Evolutionary conservation across 2,329 filamentous ascomycete species (phyloP).

Genomic region (Pseudovirgaria hyperparasitica): DNA sequence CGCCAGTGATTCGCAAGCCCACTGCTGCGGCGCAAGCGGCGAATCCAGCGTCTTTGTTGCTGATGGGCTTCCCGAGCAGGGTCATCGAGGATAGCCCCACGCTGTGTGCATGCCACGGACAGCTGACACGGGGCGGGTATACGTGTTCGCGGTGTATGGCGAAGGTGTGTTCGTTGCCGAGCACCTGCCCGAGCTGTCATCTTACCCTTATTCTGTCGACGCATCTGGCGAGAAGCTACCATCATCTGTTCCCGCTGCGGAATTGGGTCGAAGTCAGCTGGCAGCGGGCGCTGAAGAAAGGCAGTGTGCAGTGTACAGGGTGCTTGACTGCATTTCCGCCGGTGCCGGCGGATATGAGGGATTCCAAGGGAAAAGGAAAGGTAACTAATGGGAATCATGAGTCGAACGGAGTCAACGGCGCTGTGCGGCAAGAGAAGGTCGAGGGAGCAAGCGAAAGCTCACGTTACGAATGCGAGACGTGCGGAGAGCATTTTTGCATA

Average conservation of each 20-base stretch:
- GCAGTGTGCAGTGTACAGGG: slow-evolving; percentile 54
- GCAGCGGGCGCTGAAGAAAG: slow-evolving; percentile 46
- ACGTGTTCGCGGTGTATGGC: slow-evolving; percentile 76
- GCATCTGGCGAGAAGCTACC: slow-evolving; percentile 25
- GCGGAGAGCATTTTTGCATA: slow-evolving; percentile 86
- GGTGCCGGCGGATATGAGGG: slow-evolving; percentile 24
- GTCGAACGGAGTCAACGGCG: slow-evolving; percentile 6
- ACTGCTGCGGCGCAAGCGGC: slow-evolving; percentile 31
- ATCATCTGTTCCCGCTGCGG: slow-evolving; percentile 39
- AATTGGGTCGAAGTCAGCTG: slow-evolving; percentile 90
- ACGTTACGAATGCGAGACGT: slow-evolving; percentile 81
- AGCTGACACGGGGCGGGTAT: slow-evolving; percentile 73
- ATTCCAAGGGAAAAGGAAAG: slow-evolving; percentile 2
- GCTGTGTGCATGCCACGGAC: slow-evolving; percentile 84
- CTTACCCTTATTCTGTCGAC: slow-evolving; percentile 90
- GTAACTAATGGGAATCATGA: slow-evolving; percentile 7
- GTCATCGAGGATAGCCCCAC: slow-evolving; percentile 60
- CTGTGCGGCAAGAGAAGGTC: slow-evolving; percentile 7
- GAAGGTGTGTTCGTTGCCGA: slow-evolving; percentile 81
- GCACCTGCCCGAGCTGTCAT: slow-evolving; percentile 82
- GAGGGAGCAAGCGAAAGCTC: slow-evolving; percentile 61
- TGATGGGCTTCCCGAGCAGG: slow-evolving; percentile 96
- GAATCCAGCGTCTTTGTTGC: slow-evolving; percentile 50
- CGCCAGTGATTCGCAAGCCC: slow-evolving; percentile 62
- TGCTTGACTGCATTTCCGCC: slow-evolving; percentile 63